These are phyloP conservation scores for Schoenoplectus tabernaemontani DNA, from an alignment of 202 grass and related monocot species.

Conservation along the genomic window DNA sequence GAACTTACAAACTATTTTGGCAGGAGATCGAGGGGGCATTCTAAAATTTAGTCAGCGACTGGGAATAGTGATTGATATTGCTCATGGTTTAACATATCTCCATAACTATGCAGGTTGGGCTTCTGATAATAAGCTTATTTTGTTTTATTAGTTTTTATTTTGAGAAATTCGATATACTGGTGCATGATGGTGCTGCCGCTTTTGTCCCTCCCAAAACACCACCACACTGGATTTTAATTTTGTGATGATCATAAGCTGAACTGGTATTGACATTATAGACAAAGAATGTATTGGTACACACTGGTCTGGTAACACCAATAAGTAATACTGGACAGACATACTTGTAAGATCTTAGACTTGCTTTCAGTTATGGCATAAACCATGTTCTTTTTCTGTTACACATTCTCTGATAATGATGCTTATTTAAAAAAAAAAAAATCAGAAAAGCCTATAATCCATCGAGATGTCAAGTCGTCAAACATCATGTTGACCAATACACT, in stretches of 20 bases:
- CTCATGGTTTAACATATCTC: conserved; percentile 49
- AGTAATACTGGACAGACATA: neutral
- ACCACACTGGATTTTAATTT: no score
- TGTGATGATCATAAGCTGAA: no score
- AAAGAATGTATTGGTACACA: neutral
- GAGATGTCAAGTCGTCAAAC: conserved; percentile 40
- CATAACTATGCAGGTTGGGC: conserved; percentile 41
- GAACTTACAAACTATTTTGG: conserved; percentile 18
- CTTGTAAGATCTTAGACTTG: neutral
- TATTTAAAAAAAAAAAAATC: neutral
- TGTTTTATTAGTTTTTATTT: neutral
- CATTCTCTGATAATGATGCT: neutral
- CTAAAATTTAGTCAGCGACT: conserved; percentile 42
- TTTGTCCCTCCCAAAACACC: no score
- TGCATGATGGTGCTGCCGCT: no score
- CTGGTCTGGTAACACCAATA: neutral
- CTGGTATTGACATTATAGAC: no score
- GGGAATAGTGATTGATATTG: conserved; percentile 46
- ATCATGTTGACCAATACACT: conserved; percentile 37
- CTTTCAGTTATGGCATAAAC: neutral
- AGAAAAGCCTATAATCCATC: conserved; percentile 42
- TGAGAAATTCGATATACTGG: neutral
- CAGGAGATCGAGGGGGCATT: conserved; percentile 31
- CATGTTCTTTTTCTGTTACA: neutral
- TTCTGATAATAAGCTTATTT: neutral